phyloP scores from a whole-genome alignment of 2,329 filamentous ascomycete species.

The Fusarium cicatricum region DNA sequence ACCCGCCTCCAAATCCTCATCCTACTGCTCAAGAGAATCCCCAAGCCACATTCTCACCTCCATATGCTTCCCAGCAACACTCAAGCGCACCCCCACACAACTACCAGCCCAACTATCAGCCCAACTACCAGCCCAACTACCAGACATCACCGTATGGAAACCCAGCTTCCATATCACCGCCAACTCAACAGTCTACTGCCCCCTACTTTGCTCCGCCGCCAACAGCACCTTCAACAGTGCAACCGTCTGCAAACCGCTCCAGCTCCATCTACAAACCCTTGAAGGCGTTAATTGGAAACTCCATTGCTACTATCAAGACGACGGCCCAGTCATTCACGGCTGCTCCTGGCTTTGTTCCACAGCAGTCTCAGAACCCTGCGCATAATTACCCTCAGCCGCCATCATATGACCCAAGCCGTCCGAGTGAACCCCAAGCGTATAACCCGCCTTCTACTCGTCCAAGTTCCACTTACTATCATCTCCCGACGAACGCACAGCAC shows the following conservation, averaged over 20 bases:
- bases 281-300: slow-evolving; percentile 19
- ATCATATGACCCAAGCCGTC: neutral
- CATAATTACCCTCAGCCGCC: slow-evolving; percentile 12
- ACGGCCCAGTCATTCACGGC: neutral
- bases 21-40: neutral
- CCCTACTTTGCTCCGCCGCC: slow-evolving; percentile 22
- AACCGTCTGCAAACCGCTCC: slow-evolving; percentile 4
- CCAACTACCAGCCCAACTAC: neutral
- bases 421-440: neutral
- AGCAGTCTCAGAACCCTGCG: slow-evolving; percentile 5
- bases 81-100: no score
- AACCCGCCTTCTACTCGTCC: neutral
- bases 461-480: neutral
- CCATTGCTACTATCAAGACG: slow-evolving; percentile 27
- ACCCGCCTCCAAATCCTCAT: neutral
- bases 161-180: slow-evolving; percentile 4
- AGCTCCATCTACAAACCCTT: slow-evolving; percentile 15
- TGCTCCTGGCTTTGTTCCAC: neutral
- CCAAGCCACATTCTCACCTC: neutral
- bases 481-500: slow-evolving; percentile 9
- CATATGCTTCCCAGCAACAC: slow-evolving; percentile 11
- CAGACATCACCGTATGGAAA: slow-evolving; percentile 20
- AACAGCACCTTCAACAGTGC: neutral
- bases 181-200: slow-evolving; percentile 6
- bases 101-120: no score